phyloP scores from a whole-genome alignment of 140 eudicot genomes.

The Erigeron philadelphicus region DNA sequence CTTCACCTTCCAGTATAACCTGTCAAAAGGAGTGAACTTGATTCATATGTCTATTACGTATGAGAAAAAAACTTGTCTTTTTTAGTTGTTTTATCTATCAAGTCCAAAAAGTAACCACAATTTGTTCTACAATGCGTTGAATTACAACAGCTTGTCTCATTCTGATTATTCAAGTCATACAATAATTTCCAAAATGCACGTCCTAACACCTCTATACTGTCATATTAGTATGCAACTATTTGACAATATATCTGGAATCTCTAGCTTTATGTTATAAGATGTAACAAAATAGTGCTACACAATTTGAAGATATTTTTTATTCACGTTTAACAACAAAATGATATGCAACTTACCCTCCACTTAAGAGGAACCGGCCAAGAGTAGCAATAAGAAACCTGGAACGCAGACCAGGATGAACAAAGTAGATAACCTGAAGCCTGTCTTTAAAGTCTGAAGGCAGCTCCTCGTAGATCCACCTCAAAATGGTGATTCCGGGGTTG shows the following conservation, averaged over 20 bases:
- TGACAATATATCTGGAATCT: not conserved
- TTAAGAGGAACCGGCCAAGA: conserved; percentile 81
- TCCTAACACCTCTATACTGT: not conserved
- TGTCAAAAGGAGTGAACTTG: conserved; percentile 13
- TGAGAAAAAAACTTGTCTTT: not conserved
- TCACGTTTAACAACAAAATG: not conserved
- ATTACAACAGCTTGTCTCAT: not conserved
- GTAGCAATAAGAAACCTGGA: conserved; percentile 88
- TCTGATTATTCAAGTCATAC: not conserved
- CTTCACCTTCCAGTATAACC: conserved; percentile 93
- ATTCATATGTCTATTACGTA: not conserved
- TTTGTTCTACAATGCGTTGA: not conserved
- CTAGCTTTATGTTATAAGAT: not conserved
- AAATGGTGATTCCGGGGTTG: conserved; percentile 78
- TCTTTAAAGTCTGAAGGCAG: conserved; percentile 76
- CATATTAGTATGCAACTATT: not conserved
- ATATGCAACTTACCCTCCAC: conserved; percentile 67
- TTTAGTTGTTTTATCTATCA: no score
- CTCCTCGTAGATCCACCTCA: conserved; percentile 94
- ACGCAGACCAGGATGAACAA: conserved; percentile 92
- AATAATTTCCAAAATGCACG: not conserved
- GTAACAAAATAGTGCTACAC: not conserved
- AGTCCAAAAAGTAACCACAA: no score
- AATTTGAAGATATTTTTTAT: not conserved
- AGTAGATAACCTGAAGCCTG: conserved; percentile 82